A percentile compares a stretch with the other conserved stretches of the same genome.
phyloP scores from a whole-genome alignment of 345 rosid genomes.

The Streptanthus diversifolius region DNA sequence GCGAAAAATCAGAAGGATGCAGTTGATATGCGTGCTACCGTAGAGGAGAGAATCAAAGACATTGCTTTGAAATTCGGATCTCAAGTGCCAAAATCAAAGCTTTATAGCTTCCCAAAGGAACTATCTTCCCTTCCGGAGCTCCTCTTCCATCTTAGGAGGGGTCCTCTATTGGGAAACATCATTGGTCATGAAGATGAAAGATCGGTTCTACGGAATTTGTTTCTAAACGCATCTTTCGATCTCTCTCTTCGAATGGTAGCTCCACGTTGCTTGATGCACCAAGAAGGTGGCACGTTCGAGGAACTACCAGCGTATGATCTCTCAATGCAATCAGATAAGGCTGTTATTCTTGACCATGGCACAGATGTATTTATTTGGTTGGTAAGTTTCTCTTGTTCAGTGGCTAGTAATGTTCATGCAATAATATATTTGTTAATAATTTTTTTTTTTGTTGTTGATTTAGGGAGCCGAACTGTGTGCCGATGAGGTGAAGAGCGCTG shows the following conservation, averaged over 20 bases:
- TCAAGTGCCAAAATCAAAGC: conserved; percentile 80
- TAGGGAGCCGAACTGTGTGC: conserved; percentile 95
- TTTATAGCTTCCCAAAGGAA: conserved; percentile 79
- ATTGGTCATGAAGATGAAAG: conserved; percentile 98
- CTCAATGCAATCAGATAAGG: conserved; percentile 93
- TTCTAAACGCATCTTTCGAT: conserved; percentile 87
- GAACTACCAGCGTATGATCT: conserved; percentile 91
- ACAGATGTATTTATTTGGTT: conserved; percentile 97
- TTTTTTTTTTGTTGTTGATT: background rate
- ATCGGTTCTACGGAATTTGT: conserved; percentile 76
- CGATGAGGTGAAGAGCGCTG: conserved; percentile 81
- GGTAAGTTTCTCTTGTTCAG: conserved; percentile 45
- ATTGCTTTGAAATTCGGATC: conserved; percentile 74
- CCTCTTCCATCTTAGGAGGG: conserved; percentile 89
- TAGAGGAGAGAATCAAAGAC: conserved; percentile 95
- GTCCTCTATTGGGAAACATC: conserved; percentile 91
- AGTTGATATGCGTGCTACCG: conserved; percentile 61
- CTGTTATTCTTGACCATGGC: conserved; percentile 97
- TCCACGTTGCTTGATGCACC: conserved; percentile 93
- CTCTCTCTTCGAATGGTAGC: conserved; percentile 93
- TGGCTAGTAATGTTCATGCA: background rate
- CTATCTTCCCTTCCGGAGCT: conserved; percentile 71
- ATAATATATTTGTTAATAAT: background rate
- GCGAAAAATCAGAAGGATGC: conserved; percentile 67
- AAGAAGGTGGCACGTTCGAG: conserved; percentile 95